Conservation (phyloP, 768 basidiomycete genomes). For the Suillus subluteus region DNA sequence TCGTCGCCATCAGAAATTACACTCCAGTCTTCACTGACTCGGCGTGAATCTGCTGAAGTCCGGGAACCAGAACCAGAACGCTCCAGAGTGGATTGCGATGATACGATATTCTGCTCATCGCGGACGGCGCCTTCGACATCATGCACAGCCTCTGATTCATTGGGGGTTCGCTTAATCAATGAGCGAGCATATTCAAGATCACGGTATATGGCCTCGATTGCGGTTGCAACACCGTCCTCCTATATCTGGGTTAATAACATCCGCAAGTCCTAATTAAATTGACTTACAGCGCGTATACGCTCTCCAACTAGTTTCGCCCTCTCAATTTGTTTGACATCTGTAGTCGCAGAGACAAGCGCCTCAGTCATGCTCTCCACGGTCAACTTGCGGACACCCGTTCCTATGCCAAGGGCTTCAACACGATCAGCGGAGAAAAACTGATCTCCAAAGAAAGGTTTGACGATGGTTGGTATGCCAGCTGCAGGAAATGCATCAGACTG, state of each 20-base stretch:
- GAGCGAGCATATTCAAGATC: slow-evolving; percentile 94
- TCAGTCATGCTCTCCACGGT: slow-evolving; percentile 78
- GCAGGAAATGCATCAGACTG: slow-evolving; percentile 12
- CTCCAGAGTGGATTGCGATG: slow-evolving; percentile 30
- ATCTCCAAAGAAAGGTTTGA: slow-evolving; percentile 97
- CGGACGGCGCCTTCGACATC: slow-evolving; percentile 29
- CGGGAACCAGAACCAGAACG: slow-evolving; percentile 46
- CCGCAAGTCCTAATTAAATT: not conserved
- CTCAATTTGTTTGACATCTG: slow-evolving; percentile 85
- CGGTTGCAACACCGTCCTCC: slow-evolving; percentile 95
- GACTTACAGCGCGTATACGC: slow-evolving; percentile 76
- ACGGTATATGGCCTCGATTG: slow-evolving; percentile 94
- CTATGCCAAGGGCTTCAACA: slow-evolving; percentile 95
- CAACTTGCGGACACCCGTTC: slow-evolving; percentile 84
- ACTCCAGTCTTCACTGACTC: slow-evolving; percentile 84
- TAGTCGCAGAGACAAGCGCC: slow-evolving; percentile 81
- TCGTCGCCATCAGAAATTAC: slow-evolving; percentile 82
- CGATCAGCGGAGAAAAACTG: slow-evolving; percentile 98
- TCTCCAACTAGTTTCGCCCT: slow-evolving; percentile 86
- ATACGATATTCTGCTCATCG: slow-evolving; percentile 34
- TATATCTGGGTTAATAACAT: slow-evolving; percentile 33
- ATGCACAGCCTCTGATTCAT: slow-evolving; percentile 17
- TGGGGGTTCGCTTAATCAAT: slow-evolving; percentile 65
- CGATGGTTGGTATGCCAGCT: slow-evolving; percentile 95
- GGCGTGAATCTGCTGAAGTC: slow-evolving; percentile 59